phyloP scores from a whole-genome alignment of 371 early-diverging fungal species.

The Gilbertella persicaria region DNA sequence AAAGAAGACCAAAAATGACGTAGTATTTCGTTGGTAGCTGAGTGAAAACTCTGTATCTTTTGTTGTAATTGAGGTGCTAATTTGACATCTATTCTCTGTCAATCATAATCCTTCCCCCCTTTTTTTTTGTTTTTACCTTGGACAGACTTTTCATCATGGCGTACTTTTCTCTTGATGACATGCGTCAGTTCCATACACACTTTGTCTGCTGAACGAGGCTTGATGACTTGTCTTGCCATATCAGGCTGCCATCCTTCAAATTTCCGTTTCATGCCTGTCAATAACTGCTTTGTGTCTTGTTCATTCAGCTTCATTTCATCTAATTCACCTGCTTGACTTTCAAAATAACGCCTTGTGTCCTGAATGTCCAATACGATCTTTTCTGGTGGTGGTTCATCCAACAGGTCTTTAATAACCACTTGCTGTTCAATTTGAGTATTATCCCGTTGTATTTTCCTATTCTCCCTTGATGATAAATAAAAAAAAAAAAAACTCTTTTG shows the following conservation, averaged over 20 bases:
- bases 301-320: slow-evolving; percentile 26
- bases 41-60: slow-evolving; percentile 55
- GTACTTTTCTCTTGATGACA: slow-evolving; percentile 36
- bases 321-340: slow-evolving; percentile 63
- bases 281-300: slow-evolving; percentile 24
- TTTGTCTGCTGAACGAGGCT: slow-evolving; percentile 31
- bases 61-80: slow-evolving; percentile 49
- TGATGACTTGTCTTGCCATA: slow-evolving; percentile 41
- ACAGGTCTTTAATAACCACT: slow-evolving; percentile 68
- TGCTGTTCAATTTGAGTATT: slow-evolving; percentile 48
- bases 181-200: slow-evolving; percentile 36
- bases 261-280: slow-evolving; percentile 30
- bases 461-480: neutral
- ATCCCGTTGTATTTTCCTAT: slow-evolving; percentile 18
- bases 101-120: no score
- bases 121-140: slow-evolving; percentile 25
- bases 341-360: slow-evolving; percentile 77
- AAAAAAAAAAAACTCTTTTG: neutral
- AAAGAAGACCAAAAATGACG: slow-evolving; percentile 67
- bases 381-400: slow-evolving; percentile 49
- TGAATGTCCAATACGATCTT: slow-evolving; percentile 68
- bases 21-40: slow-evolving; percentile 65
- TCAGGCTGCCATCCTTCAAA: slow-evolving; percentile 47
- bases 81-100: slow-evolving; percentile 42
- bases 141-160: slow-evolving; percentile 26